phyloP scores from a whole-genome alignment of 2,329 filamentous ascomycete species.

The Seiridium unicorne region DNA sequence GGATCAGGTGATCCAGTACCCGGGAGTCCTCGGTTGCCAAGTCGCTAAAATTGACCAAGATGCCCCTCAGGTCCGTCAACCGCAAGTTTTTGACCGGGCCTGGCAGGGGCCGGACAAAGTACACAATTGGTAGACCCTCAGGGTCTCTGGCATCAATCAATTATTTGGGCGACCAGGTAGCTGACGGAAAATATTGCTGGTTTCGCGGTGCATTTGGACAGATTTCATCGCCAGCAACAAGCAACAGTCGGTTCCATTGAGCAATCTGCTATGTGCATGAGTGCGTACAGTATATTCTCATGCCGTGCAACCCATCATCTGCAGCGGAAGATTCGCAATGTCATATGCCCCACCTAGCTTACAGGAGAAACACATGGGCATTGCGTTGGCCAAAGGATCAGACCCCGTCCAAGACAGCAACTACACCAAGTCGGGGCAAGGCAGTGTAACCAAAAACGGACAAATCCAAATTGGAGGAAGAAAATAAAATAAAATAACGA shows the following conservation, averaged over 20 bases:
- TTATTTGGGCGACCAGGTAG: not conserved
- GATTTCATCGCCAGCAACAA: not conserved
- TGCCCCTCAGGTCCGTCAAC: not conserved
- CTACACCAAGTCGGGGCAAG: not conserved
- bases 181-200: not conserved
- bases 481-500: too few relatives aligned
- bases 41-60: not conserved
- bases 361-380: not conserved
- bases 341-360: not conserved
- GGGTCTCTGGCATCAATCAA: not conserved
- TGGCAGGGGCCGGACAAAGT: too few relatives aligned
- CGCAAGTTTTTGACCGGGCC: not conserved
- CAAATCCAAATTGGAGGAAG: too few relatives aligned
- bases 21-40: not conserved
- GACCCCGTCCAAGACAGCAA: not conserved
- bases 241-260: not conserved
- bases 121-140: not conserved
- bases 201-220: not conserved
- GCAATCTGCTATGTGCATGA: not conserved
- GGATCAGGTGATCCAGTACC: not conserved
- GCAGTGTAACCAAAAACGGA: not conserved
- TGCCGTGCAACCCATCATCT: not conserved
- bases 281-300: not conserved
- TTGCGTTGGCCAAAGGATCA: not conserved
- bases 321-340: not conserved